These are phyloP conservation scores for Brettanomyces custersianus DNA, from an alignment of 805 yeast species.

Conservation along the genomic window DNA sequence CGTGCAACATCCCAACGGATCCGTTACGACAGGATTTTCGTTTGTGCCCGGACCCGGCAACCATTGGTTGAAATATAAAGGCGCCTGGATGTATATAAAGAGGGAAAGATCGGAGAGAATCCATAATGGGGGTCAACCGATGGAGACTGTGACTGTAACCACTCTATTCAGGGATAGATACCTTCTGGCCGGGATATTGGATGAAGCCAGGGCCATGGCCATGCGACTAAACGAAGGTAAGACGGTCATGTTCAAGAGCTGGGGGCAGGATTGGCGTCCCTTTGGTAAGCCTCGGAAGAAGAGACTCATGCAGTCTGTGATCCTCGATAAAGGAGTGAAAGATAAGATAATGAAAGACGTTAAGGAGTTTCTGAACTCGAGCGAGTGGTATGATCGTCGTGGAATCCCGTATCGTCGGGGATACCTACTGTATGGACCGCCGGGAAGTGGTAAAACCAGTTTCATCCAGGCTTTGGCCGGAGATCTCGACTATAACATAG, in stretches of 20 bases:
- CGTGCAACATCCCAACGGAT: constrained; percentile 86
- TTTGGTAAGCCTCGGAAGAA: constrained; percentile 93
- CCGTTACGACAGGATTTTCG: constrained; percentile 77
- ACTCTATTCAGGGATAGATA: constrained; percentile 77
- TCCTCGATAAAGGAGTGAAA: constrained; percentile 68
- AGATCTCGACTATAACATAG: constrained; percentile 89
- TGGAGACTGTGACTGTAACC: constrained; percentile 91
- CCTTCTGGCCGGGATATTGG: constrained; percentile 54
- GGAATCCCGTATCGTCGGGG: constrained; percentile 99
- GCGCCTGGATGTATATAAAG: constrained; percentile 80
- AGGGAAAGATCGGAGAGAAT: constrained; percentile 87
- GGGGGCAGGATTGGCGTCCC: constrained; percentile 99
- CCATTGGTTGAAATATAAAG: constrained; percentile 76
- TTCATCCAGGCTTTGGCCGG: constrained; percentile 96
- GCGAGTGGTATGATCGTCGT: constrained; percentile 87
- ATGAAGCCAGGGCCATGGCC: constrained; percentile 81
- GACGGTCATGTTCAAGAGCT: constrained; percentile 86
- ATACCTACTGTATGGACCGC: constrained; percentile 90
- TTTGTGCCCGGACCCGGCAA: constrained; percentile 97
- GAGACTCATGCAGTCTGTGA: constrained; percentile 75
- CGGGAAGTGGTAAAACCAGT: constrained; percentile 95
- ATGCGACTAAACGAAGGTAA: constrained; percentile 80
- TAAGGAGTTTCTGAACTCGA: constrained; percentile 65
- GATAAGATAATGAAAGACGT: constrained; percentile 64
- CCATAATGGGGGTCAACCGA: constrained; percentile 88